These are phyloP conservation scores for button mushroom (Agaricus bisporus) DNA, from an alignment of 768 basidiomycete genomes.

Conservation along the genomic window DNA sequence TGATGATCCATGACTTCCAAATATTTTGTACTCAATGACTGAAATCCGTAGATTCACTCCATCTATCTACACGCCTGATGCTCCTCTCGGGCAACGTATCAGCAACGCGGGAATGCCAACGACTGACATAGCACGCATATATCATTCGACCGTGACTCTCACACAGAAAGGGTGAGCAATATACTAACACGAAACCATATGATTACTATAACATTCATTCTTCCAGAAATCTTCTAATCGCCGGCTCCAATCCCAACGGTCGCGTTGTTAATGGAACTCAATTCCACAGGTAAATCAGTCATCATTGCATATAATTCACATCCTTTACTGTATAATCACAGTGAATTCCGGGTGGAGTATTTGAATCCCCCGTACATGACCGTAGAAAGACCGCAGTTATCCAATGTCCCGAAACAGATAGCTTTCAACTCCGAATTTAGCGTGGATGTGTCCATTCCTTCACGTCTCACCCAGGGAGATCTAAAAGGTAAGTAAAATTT, in stretches of 20 bases:
- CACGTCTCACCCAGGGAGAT: constrained; percentile 17
- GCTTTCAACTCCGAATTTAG: constrained; percentile 30
- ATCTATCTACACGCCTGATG: constrained; percentile 41
- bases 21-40: not conserved
- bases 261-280: constrained; percentile 21
- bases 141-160: constrained; percentile 56
- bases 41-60: constrained; percentile 26
- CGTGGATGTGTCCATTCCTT: constrained; percentile 26
- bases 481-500: constrained; percentile 23
- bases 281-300: constrained; percentile 17
- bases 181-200: not conserved
- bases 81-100: constrained; percentile 36
- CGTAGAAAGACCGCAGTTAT: constrained; percentile 25
- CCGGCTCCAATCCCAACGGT: constrained; percentile 42
- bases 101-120: constrained; percentile 41
- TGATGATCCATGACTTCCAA: no score
- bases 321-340: constrained; percentile 5
- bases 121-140: constrained; percentile 45
- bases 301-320: no score
- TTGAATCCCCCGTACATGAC: constrained; percentile 37
- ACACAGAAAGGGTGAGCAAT: constrained; percentile 43
- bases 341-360: constrained; percentile 37
- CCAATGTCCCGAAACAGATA: constrained; percentile 29
- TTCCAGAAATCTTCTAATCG: constrained; percentile 24
- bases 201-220: not conserved